Evolutionary conservation across 148 eudicot species (phyloP).

Genomic region (Nyssa sinensis): DNA sequence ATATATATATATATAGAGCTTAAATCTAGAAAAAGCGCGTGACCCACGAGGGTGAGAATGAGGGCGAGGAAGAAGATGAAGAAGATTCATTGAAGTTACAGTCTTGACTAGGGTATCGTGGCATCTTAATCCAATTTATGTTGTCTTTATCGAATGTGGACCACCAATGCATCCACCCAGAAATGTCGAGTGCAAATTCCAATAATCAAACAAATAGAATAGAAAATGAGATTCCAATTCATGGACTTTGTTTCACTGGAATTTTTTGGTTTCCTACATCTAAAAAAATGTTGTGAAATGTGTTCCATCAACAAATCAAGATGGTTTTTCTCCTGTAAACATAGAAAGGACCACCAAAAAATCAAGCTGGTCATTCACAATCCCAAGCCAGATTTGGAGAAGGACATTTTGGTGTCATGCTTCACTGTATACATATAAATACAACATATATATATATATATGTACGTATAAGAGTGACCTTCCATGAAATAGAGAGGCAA

Average conservation of each 20-base stretch:
- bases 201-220: not conserved
- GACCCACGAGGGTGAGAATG: not conserved
- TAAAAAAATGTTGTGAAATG: no score
- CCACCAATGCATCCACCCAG: not conserved
- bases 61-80: not conserved
- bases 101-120: not conserved
- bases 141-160: constrained; percentile 10
- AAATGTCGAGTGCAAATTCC: constrained; percentile 3
- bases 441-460: no score
- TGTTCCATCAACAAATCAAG: no score
- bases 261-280: not conserved
- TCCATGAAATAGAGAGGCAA: constrained; percentile 4
- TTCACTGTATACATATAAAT: no score
- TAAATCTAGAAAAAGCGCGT: not conserved
- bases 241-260: not conserved
- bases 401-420: not conserved
- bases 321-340: no score
- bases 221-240: constrained; percentile 2
- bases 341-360: not conserved
- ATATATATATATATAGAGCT: no score
- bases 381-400: no score
- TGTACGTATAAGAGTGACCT: no score
- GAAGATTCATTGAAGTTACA: constrained; percentile 16
- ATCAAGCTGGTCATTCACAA: not conserved
- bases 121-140: constrained; percentile 10